phyloP scores from a whole-genome alignment of 2,329 filamentous ascomycete species.

The Xylariaceae sp. region DNA sequence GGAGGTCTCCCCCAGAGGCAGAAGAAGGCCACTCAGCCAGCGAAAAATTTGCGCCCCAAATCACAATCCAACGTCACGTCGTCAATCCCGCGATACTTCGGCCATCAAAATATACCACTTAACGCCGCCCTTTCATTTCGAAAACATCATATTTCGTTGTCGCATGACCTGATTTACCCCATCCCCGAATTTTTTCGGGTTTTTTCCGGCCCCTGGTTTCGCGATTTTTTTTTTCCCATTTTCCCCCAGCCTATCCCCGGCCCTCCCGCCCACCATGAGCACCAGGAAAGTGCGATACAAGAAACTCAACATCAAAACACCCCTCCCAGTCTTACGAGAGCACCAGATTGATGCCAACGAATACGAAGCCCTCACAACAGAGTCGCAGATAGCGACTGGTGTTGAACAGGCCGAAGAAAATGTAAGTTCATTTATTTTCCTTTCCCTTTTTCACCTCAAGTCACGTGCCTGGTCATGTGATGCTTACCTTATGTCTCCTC shows the following conservation, averaged over 20 bases:
- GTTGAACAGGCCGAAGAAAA: constrained; percentile 97
- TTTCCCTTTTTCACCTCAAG: constrained; percentile 30
- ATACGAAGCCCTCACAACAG: constrained; percentile 79
- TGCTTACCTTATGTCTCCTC: constrained; percentile 1
- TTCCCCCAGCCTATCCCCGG: neutral
- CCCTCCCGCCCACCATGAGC: constrained; percentile 45
- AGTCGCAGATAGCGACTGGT: constrained; percentile 86
- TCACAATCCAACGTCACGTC: constrained; percentile 52
- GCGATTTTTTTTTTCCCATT: neutral
- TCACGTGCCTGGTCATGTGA: constrained; percentile 49
- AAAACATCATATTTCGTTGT: constrained; percentile 47
- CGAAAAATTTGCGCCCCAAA: constrained; percentile 52
- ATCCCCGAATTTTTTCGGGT: constrained; percentile 59
- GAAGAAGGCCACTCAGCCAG: constrained; percentile 23
- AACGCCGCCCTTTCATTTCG: constrained; percentile 47
- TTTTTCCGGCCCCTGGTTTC: constrained; percentile 40
- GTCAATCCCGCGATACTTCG: constrained; percentile 38
- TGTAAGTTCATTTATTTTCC: constrained; percentile 56
- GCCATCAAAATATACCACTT: constrained; percentile 52
- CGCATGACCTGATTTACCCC: constrained; percentile 54
- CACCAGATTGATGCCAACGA: constrained; percentile 80
- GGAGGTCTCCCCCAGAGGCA: constrained; percentile 11
- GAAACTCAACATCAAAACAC: constrained; percentile 89
- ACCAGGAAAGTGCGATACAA: constrained; percentile 71
- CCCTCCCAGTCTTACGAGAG: constrained; percentile 80